These are phyloP conservation scores for Hymenoscyphus linearis DNA, from an alignment of 2,329 filamentous ascomycete species.

Conservation along the genomic window DNA sequence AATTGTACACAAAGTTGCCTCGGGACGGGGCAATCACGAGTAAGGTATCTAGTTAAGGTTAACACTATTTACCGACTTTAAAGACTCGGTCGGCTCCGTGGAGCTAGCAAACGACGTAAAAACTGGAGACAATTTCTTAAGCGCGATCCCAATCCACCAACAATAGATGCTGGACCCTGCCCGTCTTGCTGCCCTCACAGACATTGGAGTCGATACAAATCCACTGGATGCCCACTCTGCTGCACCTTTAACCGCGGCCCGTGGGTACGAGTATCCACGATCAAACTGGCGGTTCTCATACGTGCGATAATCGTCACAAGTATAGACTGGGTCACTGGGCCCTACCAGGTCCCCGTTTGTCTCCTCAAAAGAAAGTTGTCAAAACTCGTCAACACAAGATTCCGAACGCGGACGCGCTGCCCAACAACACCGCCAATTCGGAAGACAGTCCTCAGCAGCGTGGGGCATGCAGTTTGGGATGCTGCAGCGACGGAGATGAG, in stretches of 20 bases:
- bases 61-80: neutral
- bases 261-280: neutral
- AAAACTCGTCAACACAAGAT: neutral
- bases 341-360: neutral
- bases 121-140: neutral
- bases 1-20: neutral
- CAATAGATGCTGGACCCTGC: neutral
- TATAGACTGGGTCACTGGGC: too few species aligned
- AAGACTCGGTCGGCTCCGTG: neutral
- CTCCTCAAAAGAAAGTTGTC: neutral
- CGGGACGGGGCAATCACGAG: neutral
- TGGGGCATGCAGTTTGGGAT: conserved; percentile 9
- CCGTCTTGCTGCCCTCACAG: neutral
- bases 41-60: neutral
- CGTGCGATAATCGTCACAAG: neutral
- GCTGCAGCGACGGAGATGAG: conserved; percentile 28
- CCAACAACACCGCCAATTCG: neutral
- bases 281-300: neutral
- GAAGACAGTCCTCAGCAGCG: conserved; percentile 3
- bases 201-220: neutral
- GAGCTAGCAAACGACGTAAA: neutral
- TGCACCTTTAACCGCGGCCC: neutral
- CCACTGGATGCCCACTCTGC: neutral
- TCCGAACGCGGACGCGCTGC: neutral
- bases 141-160: neutral